A percentile compares a stretch with the other conserved stretches of the same genome.
phyloP scores from a whole-genome alignment of 768 basidiomycete species.

The Russula sp. region DNA sequence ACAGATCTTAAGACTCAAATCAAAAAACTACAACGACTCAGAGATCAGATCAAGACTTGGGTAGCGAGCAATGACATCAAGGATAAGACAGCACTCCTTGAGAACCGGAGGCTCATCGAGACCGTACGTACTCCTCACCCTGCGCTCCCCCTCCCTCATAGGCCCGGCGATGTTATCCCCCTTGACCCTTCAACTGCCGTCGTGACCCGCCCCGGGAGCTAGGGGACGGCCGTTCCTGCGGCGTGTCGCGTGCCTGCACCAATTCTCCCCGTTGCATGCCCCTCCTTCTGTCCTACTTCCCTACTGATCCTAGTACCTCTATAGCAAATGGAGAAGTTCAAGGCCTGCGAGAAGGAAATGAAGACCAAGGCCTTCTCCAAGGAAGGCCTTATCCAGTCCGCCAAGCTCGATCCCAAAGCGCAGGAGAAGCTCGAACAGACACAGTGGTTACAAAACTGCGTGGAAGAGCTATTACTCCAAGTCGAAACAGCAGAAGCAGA shows the following conservation, averaged over 20 bases:
- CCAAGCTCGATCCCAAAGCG: slow-evolving; percentile 93
- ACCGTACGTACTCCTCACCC: slow-evolving; percentile 54
- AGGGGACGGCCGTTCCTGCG: background rate
- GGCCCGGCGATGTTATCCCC: background rate
- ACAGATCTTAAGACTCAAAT: slow-evolving; percentile 96
- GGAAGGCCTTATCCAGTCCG: slow-evolving; percentile 90
- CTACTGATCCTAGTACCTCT: slow-evolving; percentile 24
- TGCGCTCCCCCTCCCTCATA: background rate
- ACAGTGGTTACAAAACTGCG: slow-evolving; percentile 78
- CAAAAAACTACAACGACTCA: slow-evolving; percentile 81
- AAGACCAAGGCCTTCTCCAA: slow-evolving; percentile 99
- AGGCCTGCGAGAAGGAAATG: slow-evolving; percentile 99
- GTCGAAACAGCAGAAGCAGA: slow-evolving; percentile 94
- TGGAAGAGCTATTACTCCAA: slow-evolving; percentile 89
- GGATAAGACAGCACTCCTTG: slow-evolving; percentile 88
- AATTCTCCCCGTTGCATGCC: background rate
- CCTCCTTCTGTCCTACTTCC: background rate
- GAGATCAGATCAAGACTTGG: slow-evolving; percentile 94
- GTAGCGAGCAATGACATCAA: slow-evolving; percentile 97
- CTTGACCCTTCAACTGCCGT: background rate
- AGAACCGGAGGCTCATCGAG: slow-evolving; percentile 94
- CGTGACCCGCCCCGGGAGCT: background rate
- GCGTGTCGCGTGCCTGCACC: background rate
- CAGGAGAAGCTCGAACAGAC: slow-evolving; percentile 92
- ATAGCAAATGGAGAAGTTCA: slow-evolving; percentile 99